These are phyloP conservation scores for Gliomastix tumulicola DNA, from an alignment of 2,329 filamentous ascomycete species.

Conservation along the genomic window DNA sequence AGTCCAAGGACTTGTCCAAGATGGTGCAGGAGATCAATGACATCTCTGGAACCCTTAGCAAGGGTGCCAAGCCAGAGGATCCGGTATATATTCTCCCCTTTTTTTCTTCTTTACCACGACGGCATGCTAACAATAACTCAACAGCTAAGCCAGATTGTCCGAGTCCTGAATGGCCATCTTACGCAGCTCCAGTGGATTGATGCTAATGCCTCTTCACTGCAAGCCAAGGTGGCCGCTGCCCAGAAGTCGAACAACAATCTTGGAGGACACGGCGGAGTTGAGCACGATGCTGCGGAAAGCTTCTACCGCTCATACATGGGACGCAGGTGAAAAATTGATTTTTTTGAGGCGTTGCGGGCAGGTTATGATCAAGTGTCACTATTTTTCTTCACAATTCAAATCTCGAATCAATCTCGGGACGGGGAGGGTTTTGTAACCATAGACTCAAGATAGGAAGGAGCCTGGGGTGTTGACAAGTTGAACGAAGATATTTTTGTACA, in stretches of 20 bases:
- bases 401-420: too few relatives aligned
- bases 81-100: constrained; percentile 53
- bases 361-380: too few relatives aligned
- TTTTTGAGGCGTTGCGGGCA: too few relatives aligned
- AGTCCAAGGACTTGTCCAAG: constrained; percentile 84
- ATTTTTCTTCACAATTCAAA: too few relatives aligned
- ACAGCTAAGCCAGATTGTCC: constrained; percentile 88
- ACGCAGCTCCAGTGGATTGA: constrained; percentile 92
- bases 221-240: constrained; percentile 73
- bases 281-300: constrained; percentile 72
- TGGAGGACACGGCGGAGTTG: constrained; percentile 50
- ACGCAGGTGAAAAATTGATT: constrained; percentile 59
- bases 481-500: constrained; percentile 2
- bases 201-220: constrained; percentile 70
- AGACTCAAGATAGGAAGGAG: too few relatives aligned
- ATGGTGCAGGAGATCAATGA: constrained; percentile 99
- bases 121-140: constrained; percentile 1
- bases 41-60: constrained; percentile 82
- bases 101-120: too few relatives aligned
- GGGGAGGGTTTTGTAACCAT: too few relatives aligned
- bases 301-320: constrained; percentile 89
- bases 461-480: too few relatives aligned
- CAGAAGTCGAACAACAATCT: constrained; percentile 69
- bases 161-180: constrained; percentile 89
- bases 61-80: constrained; percentile 81